Conservation (phyloP, 2,329 filamentous ascomycete genomes). For the Sporothrix luriei region DNA sequence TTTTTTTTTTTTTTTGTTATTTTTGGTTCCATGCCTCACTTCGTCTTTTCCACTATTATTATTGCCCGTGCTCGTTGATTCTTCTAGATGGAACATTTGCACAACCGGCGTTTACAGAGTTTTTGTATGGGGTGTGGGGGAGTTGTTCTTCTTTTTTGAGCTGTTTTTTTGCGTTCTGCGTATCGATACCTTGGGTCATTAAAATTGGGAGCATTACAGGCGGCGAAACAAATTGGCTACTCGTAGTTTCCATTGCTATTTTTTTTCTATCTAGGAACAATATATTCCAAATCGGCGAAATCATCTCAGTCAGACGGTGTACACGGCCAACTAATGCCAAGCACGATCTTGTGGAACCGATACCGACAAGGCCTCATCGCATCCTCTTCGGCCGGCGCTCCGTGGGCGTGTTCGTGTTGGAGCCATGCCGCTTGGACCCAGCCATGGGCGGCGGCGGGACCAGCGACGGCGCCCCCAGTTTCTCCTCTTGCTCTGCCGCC, state of each 20-base stretch:
- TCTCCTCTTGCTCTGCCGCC: not conserved
- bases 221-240: not conserved
- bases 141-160: not conserved
- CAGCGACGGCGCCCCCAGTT: not conserved
- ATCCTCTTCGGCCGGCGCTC: constrained; percentile 30
- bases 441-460: not conserved
- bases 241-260: not conserved
- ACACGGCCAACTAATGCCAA: too few relatives aligned
- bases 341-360: not conserved
- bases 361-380: constrained; percentile 7
- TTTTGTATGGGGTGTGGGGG: not conserved
- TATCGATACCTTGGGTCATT: not conserved
- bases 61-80: not conserved
- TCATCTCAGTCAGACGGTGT: not conserved
- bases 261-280: not conserved
- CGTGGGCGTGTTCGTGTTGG: constrained; percentile 8
- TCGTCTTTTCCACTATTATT: not conserved
- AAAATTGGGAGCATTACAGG: constrained; percentile 14
- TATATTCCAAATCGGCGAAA: not conserved
- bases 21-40: not conserved
- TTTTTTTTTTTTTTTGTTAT: too few relatives aligned
- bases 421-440: constrained; percentile 29
- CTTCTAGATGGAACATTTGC: not conserved
- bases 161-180: not conserved
- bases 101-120: not conserved